A percentile compares a stretch with the other conserved stretches of the same genome.
phyloP scores from a whole-genome alignment of 1,284 basidiomycete genomes.

The Megacollybia platyphylla region DNA sequence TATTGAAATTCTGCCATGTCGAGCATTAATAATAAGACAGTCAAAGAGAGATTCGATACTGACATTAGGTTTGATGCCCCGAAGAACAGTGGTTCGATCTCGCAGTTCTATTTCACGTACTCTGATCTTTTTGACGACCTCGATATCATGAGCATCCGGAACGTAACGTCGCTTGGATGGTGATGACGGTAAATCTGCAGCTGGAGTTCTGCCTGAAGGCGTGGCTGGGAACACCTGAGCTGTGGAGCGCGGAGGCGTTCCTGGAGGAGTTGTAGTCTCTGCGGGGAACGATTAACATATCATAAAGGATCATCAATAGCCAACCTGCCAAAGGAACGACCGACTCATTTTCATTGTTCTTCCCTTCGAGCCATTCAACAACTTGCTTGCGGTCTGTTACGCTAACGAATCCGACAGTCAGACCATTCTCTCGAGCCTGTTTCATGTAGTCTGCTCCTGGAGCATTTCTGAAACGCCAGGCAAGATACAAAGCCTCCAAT shows the following conservation, averaged over 20 bases:
- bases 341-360: constrained; percentile 37
- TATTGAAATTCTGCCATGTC: constrained; percentile 53
- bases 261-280: constrained; percentile 19
- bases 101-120: constrained; percentile 60
- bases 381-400: constrained; percentile 77
- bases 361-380: constrained; percentile 75
- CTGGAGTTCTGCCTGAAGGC: constrained; percentile 21
- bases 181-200: constrained; percentile 27
- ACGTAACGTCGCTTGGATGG: constrained; percentile 69
- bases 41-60: constrained; percentile 11
- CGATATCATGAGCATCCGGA: constrained; percentile 64
- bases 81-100: constrained; percentile 66
- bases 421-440: constrained; percentile 62
- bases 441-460: constrained; percentile 79
- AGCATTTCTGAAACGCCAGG: constrained; percentile 64
- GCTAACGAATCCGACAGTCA: constrained; percentile 68
- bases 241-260: constrained; percentile 34
- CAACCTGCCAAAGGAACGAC: constrained; percentile 45
- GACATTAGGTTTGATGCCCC: constrained; percentile 68
- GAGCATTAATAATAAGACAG: constrained; percentile 1
- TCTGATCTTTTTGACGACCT: constrained; percentile 75
- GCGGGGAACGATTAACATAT: not conserved
- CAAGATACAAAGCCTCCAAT: constrained; percentile 70
- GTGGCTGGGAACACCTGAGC: constrained; percentile 13
- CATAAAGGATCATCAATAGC: constrained; percentile 12